A percentile compares a stretch with the other conserved stretches of the same genome.
Conservation (phyloP, 2,329 filamentous ascomycete genomes). For the Scleromitrula shiraiana region DNA sequence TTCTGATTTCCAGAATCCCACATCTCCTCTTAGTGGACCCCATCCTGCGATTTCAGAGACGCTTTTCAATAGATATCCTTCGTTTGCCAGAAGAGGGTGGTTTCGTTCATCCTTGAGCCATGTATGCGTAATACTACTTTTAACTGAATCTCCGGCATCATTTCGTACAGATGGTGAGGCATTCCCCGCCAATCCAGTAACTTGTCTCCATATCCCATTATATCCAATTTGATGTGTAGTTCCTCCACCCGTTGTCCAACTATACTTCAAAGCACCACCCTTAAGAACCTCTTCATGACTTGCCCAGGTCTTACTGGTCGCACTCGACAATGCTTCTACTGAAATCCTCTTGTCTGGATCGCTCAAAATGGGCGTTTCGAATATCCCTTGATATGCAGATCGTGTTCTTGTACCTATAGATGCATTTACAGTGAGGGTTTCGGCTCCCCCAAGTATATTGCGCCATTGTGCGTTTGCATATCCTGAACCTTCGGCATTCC, state of each 20-base stretch:
- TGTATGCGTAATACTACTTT: conserved; percentile 76
- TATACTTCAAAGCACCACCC: conserved; percentile 67
- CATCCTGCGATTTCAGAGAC: conserved; percentile 79
- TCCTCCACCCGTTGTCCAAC: conserved; percentile 59
- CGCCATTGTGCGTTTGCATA: conserved; percentile 82
- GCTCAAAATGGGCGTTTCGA: conserved; percentile 74
- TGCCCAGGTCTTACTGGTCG: conserved; percentile 85
- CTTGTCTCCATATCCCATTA: conserved; percentile 75
- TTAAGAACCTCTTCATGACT: conserved; percentile 86
- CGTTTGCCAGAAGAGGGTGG: conserved; percentile 73
- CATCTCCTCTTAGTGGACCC: conserved; percentile 77
- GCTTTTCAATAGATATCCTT: conserved; percentile 73
- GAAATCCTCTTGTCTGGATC: conserved; percentile 76
- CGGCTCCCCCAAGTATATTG: conserved; percentile 91
- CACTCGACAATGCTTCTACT: conserved; percentile 72
- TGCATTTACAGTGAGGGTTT: conserved; percentile 79
- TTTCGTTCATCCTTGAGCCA: conserved; percentile 77
- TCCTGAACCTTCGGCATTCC: conserved; percentile 87
- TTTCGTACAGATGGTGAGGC: conserved; percentile 75
- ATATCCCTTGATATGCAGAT: conserved; percentile 80
- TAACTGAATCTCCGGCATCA: conserved; percentile 86
- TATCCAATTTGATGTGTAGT: conserved; percentile 74
- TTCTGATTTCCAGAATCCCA: conserved; percentile 91
- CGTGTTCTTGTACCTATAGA: conserved; percentile 84
- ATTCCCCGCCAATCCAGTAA: conserved; percentile 67